phyloP scores from a whole-genome alignment of 768 basidiomycete genomes.

The Hemileccinum rubropunctum region DNA sequence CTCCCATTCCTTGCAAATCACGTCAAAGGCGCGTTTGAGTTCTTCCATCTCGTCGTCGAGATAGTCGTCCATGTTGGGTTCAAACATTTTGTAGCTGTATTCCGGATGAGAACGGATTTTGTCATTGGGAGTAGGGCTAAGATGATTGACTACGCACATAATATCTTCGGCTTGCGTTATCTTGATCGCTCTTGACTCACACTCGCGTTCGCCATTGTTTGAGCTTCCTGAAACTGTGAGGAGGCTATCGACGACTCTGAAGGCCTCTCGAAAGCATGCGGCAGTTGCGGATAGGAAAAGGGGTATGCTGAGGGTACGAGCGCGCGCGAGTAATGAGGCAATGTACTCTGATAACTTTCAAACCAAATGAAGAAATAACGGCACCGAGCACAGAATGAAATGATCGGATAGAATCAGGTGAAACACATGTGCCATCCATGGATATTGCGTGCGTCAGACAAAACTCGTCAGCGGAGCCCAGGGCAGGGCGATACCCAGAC shows the following conservation, averaged over 20 bases:
- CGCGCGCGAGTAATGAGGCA: constrained; percentile 68
- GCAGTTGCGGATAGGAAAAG: constrained; percentile 82
- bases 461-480: too few relatives aligned
- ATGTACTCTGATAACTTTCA: constrained; percentile 84
- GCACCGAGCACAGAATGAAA: too few relatives aligned
- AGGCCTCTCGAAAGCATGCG: constrained; percentile 86
- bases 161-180: constrained; percentile 73
- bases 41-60: constrained; percentile 90
- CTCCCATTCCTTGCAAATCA: constrained; percentile 80
- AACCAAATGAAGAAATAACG: not conserved
- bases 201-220: not conserved
- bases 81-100: constrained; percentile 88
- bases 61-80: constrained; percentile 96
- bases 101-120: constrained; percentile 1
- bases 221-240: constrained; percentile 46
- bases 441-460: too few relatives aligned
- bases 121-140: constrained; percentile 1
- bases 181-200: constrained; percentile 32
- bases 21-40: constrained; percentile 70
- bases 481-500: too few relatives aligned
- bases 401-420: too few relatives aligned
- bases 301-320: constrained; percentile 69
- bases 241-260: constrained; percentile 79
- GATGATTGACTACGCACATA: constrained; percentile 50
- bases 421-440: too few relatives aligned